Conservation (phyloP, 2,329 filamentous ascomycete genomes). For the Chrysoporthe deuterocubensis region DNA sequence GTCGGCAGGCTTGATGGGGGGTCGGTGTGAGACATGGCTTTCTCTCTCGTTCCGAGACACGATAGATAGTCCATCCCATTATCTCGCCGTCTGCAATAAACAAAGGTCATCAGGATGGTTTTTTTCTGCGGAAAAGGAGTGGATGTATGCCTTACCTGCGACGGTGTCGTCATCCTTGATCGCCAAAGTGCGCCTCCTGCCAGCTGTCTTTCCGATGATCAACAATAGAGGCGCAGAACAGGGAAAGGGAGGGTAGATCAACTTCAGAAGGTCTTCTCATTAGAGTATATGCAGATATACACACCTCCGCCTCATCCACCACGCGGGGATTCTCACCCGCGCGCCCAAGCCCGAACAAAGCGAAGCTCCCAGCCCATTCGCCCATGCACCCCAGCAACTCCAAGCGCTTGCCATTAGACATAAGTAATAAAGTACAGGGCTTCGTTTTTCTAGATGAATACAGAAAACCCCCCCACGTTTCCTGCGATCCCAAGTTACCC, state of each 20-base stretch:
- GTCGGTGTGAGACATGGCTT: background rate
- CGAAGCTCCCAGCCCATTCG: background rate
- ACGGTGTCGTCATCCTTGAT: background rate
- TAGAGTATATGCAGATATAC: constrained; percentile 2
- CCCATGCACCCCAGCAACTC: background rate
- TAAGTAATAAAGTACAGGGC: background rate
- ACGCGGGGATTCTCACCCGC: background rate
- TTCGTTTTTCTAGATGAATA: background rate
- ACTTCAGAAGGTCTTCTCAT: background rate
- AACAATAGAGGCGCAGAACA: background rate
- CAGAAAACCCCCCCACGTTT: background rate
- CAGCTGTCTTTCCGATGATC: too few relatives aligned
- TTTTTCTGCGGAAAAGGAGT: too few relatives aligned
- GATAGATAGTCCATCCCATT: too few relatives aligned
- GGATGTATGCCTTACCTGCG: too few relatives aligned
- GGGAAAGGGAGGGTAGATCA: background rate
- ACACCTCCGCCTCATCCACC: background rate
- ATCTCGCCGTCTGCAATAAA: too few relatives aligned
- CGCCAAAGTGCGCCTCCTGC: background rate
- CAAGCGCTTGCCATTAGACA: background rate
- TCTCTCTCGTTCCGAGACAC: background rate
- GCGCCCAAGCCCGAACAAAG: background rate
- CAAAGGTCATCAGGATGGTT: too few relatives aligned
- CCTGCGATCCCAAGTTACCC: background rate
- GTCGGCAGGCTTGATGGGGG: background rate